A percentile compares a stretch with the other conserved stretches of the same genome.
These are phyloP conservation scores for Candida oleophila DNA, from an alignment of 805 yeast genomes.

Conservation along the genomic window DNA sequence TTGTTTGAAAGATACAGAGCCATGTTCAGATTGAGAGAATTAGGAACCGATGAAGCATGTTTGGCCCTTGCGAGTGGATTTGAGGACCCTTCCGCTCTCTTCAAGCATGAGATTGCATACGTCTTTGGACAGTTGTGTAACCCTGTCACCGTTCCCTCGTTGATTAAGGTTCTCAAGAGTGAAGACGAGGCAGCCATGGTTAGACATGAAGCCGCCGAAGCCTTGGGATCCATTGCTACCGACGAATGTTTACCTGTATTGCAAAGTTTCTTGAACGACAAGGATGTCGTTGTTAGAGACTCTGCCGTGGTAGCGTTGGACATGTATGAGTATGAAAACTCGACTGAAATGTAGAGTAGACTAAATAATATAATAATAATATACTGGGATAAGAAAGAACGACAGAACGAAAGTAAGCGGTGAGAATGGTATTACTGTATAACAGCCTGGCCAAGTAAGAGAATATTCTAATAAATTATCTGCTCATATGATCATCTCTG, in stretches of 20 bases:
- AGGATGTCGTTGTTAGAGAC: conserved; percentile 89
- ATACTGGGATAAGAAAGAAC: no score
- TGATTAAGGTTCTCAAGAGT: conserved; percentile 77
- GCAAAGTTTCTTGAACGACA: conserved; percentile 72
- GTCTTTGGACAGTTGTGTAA: conserved; percentile 96
- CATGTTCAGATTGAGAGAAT: conserved; percentile 95
- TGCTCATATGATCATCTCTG: no score
- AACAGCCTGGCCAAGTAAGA: no score
- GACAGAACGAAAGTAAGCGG: no score
- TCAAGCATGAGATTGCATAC: conserved; percentile 97
- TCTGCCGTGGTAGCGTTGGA: conserved; percentile 96
- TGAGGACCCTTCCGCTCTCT: conserved; percentile 85
- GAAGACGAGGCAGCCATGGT: conserved; percentile 94
- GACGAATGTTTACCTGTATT: conserved; percentile 92
- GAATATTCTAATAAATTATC: no score
- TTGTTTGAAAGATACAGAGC: conserved; percentile 95
- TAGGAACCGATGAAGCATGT: conserved; percentile 91
- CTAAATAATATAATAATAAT: no score
- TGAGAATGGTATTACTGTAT: no score
- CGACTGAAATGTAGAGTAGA: conserved; percentile 62
- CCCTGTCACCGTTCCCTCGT: conserved; percentile 87
- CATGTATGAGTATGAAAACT: conserved; percentile 95
- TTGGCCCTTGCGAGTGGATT: conserved; percentile 89
- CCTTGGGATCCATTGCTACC: conserved; percentile 94
- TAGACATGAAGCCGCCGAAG: conserved; percentile 99